Percentiles rank a stretch among this genome's conserved stretches.
Evolutionary conservation across 73 alveolate genomes (phyloP).

Genomic region (Paraurostyla sp.): DNA sequence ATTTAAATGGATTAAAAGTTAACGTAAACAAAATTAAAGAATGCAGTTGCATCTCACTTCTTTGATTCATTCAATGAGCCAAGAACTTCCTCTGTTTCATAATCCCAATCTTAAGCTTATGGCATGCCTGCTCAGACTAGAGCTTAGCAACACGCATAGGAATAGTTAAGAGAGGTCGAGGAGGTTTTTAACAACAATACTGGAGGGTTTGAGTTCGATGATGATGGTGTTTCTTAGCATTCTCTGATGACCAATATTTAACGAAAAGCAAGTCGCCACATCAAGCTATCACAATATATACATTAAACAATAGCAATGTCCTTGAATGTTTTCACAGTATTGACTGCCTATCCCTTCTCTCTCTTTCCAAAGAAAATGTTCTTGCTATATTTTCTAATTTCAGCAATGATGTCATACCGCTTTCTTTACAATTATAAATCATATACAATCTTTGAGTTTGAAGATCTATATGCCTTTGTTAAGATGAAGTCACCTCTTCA

Average conservation of each 20-base stretch:
- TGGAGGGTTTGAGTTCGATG: background rate
- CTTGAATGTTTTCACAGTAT: slow-evolving; percentile 14
- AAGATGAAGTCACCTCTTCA: background rate
- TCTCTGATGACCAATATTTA: background rate
- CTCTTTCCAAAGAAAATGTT: background rate
- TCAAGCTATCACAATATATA: background rate
- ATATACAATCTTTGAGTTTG: background rate
- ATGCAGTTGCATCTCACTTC: background rate
- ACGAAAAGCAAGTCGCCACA: background rate
- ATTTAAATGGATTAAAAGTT: slow-evolving; percentile 5
- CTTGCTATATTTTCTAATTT: background rate
- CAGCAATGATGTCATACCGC: background rate
- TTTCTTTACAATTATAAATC: background rate
- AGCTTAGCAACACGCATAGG: background rate
- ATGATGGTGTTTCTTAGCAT: background rate
- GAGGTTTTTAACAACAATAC: background rate
- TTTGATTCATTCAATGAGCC: background rate
- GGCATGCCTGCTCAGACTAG: background rate
- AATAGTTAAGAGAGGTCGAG: background rate
- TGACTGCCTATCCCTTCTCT: background rate
- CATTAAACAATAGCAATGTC: background rate
- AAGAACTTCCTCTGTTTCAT: no score
- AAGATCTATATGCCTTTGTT: background rate
- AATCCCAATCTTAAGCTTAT: no score
- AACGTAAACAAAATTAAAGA: background rate